Conservation (phyloP, 768 basidiomycete species). For the Lanmaoa rubissima region DNA sequence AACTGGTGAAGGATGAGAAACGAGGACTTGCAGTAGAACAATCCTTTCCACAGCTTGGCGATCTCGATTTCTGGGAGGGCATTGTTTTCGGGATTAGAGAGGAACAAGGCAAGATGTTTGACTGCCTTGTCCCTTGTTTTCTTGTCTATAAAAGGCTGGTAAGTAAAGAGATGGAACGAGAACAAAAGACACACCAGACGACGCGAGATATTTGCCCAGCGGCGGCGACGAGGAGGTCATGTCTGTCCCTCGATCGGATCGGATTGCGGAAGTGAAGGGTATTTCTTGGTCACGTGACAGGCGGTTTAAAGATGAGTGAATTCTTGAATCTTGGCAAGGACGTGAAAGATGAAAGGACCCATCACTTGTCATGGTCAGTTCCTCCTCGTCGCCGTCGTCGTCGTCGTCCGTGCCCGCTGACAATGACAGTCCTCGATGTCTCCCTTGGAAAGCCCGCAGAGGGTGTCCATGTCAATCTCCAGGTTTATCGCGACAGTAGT, state of each 20-base stretch:
- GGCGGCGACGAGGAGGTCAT: constrained; percentile 50
- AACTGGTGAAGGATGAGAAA: background rate
- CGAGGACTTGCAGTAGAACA: constrained; percentile 81
- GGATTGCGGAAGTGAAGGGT: constrained; percentile 11
- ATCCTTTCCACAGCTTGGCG: constrained; percentile 94
- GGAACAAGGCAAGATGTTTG: constrained; percentile 71
- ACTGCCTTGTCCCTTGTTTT: constrained; percentile 90
- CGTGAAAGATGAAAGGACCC: constrained; percentile 59
- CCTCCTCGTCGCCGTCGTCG: background rate
- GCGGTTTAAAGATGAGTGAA: too few relatives aligned
- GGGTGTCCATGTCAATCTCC: constrained; percentile 63
- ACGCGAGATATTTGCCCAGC: constrained; percentile 88
- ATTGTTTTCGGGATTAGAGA: constrained; percentile 63
- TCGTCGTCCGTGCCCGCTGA: background rate
- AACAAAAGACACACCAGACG: constrained; percentile 61
- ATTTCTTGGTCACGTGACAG: constrained; percentile 4
- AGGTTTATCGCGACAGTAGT: constrained; percentile 42
- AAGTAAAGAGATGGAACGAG: background rate
- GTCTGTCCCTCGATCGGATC: constrained; percentile 22
- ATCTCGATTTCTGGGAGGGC: constrained; percentile 71
- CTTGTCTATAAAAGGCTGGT: constrained; percentile 58
- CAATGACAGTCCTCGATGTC: constrained; percentile 72
- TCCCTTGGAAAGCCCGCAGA: constrained; percentile 79
- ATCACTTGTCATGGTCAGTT: constrained; percentile 86
- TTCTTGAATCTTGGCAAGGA: background rate